phyloP scores from a whole-genome alignment of 2,329 filamentous ascomycete genomes.

The Alternaria brassicicola region DNA sequence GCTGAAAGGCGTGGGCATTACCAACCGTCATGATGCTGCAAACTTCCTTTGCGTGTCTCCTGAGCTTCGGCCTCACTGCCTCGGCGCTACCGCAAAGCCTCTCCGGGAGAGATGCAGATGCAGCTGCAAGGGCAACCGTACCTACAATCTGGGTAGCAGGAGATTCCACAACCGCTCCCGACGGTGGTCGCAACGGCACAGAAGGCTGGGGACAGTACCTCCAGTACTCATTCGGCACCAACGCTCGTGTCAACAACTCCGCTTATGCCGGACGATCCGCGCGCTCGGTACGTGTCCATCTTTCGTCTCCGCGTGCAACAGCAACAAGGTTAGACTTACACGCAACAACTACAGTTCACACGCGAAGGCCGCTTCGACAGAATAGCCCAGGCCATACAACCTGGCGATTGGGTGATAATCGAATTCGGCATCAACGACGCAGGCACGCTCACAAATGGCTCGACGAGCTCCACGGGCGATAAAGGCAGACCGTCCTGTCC shows the following conservation, averaged over 20 bases:
- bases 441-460: conserved; percentile 50
- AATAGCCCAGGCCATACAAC: conserved; percentile 58
- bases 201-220: conserved; percentile 66
- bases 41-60: not conserved
- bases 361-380: conserved; percentile 67
- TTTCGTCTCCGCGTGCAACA: too few species aligned
- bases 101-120: not conserved
- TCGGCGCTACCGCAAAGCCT: not conserved
- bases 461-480: conserved; percentile 59
- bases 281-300: conserved; percentile 50
- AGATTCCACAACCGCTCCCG: conserved; percentile 64
- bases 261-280: conserved; percentile 70
- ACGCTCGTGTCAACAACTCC: conserved; percentile 60
- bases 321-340: fast-evolving
- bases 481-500: conserved; percentile 61
- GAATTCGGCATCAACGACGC: conserved; percentile 72
- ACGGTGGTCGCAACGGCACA: conserved; percentile 47
- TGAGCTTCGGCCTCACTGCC: not conserved
- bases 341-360: conserved; percentile 52
- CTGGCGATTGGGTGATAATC: conserved; percentile 69
- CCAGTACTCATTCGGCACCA: conserved; percentile 55
- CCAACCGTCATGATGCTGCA: not conserved
- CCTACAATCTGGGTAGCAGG: conserved; percentile 54
- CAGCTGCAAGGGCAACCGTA: conserved; percentile 1
- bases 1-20: not conserved